Evolutionary conservation across 305 asterid genomes (phyloP), one percentile per base, ranked within the genome.

Genomic region (Ilex paraguariensis): DNA sequence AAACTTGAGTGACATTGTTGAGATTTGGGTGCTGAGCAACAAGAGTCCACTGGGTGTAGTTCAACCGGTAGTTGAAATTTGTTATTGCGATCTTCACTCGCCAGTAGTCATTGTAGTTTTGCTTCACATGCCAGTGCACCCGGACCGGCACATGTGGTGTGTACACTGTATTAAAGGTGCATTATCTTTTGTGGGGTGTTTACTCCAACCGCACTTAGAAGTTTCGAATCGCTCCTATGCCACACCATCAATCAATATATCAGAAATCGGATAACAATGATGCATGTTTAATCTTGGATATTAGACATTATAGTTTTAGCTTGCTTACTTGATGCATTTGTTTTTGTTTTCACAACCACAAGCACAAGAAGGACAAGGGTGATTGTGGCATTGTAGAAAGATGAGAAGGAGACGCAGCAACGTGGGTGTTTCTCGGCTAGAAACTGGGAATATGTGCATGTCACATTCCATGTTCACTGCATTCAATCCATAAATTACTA

Each of bases 391-490:
- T 86, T 86, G 81, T 86, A 86, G 77, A 87, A 87, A 10, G 89
- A 74, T 10, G 95, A 87, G 75, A 84, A 73, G 30, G 95, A 87
- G 62, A 87, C 88, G 52, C 95, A 87, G 12, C 95, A 87, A 61
- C 78, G 77, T 1, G 95, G 95, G 57, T 87, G 91, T 65, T 82
- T 84, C 60, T 61, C 74, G 9, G 91, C 87, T 12, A 84, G 75
- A 74, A 87, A 84, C 79, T 87, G 95, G 9, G 95, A 87, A 58
- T 82, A 87, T 1, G 91, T 82, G 76, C 95, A 87, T 5, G 89
- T 84, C 50, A 87, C 91, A 55, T 87, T 87, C 95, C 95, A 87
- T 31, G 95, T 87, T n/a, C 91, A 87, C 95, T 87, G 85, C 60
- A 57, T 10, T 28, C 21, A 52, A 15, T 42, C n/a, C 12, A 54